phyloP scores from a whole-genome alignment of 257 asterid genomes.

The Henckelia pumila region DNA sequence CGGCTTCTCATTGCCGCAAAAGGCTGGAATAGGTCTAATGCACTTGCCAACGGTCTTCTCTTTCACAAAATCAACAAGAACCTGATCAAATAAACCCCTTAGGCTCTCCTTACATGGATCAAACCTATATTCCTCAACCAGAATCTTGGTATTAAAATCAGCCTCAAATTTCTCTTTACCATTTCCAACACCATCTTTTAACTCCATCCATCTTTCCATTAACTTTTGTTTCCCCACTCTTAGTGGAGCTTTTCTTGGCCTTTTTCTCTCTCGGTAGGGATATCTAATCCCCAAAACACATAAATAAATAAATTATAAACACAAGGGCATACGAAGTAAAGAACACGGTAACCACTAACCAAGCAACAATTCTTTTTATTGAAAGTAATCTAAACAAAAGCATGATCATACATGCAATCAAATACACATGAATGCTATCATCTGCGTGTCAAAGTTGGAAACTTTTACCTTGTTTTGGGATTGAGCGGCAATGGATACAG shows the following conservation, averaged over 20 bases:
- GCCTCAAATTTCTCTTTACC: slow-evolving; percentile 25
- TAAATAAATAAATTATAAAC: slow-evolving; percentile 5
- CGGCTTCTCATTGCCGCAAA: slow-evolving; percentile 45
- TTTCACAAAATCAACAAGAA: slow-evolving; percentile 41
- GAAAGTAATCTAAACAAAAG: slow-evolving; percentile 2
- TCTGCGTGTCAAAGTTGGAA: neutral
- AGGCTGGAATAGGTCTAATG: slow-evolving; percentile 49
- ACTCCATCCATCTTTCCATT: slow-evolving; percentile 47
- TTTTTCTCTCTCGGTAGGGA: slow-evolving; percentile 8
- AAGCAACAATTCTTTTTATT: neutral
- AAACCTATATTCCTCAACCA: slow-evolving; percentile 35
- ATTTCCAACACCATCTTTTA: slow-evolving; percentile 35
- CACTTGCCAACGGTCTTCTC: slow-evolving; percentile 34
- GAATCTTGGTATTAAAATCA: slow-evolving; percentile 32
- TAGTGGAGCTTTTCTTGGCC: slow-evolving; percentile 4
- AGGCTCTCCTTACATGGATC: slow-evolving; percentile 51
- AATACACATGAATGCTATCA: slow-evolving; percentile 10
- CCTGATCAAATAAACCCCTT: slow-evolving; percentile 54
- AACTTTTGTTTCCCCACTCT: slow-evolving; percentile 28
- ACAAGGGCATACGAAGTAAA: neutral
- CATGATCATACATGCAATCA: slow-evolving; percentile 29
- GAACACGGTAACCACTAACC: neutral
- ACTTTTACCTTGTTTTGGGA: slow-evolving; percentile 31
- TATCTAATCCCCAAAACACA: slow-evolving; percentile 7
- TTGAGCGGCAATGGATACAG: slow-evolving; percentile 24